These are phyloP conservation scores for Suhomyces atakaporum DNA, from an alignment of 1,139 yeast species.

Conservation along the genomic window DNA sequence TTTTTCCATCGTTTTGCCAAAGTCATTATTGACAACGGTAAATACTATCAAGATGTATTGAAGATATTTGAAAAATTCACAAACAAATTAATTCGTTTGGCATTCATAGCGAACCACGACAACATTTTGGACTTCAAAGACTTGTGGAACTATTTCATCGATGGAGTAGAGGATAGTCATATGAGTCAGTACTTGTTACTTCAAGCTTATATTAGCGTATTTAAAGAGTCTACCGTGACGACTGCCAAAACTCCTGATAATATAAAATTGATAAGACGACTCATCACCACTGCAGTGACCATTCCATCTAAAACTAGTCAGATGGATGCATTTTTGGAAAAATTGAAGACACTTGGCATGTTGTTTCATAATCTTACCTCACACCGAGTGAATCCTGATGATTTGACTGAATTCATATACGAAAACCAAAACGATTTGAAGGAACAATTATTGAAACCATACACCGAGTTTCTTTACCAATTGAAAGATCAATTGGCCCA, in stretches of 20 bases:
- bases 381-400: conserved; percentile 5
- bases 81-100: conserved; percentile 28
- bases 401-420: conserved; percentile 8
- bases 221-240: conserved; percentile 6
- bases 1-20: conserved; percentile 26
- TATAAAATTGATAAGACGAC: conserved; percentile 13
- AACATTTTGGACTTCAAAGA: conserved; percentile 16
- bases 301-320: conserved; percentile 11
- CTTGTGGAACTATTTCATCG: conserved; percentile 22
- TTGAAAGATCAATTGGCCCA: conserved; percentile 13
- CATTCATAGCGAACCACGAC: conserved; percentile 11
- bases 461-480: conserved; percentile 17
- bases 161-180: conserved; percentile 10
- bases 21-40: conserved; percentile 36
- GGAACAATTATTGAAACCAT: conserved; percentile 20
- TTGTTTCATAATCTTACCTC: conserved; percentile 17
- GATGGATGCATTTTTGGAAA: conserved; percentile 21
- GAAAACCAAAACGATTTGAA: conserved; percentile 15
- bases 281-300: conserved; percentile 10
- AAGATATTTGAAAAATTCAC: conserved; percentile 31
- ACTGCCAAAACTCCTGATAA: conserved; percentile 9
- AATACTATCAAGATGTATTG: conserved; percentile 40
- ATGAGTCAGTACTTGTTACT: conserved; percentile 19
- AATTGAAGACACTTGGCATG: conserved; percentile 35
- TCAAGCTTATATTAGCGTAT: conserved; percentile 17